Base-by-base conservation (phyloP, 2,329 filamentous ascomycete species). In the Fusarium marasasianum region DNA sequence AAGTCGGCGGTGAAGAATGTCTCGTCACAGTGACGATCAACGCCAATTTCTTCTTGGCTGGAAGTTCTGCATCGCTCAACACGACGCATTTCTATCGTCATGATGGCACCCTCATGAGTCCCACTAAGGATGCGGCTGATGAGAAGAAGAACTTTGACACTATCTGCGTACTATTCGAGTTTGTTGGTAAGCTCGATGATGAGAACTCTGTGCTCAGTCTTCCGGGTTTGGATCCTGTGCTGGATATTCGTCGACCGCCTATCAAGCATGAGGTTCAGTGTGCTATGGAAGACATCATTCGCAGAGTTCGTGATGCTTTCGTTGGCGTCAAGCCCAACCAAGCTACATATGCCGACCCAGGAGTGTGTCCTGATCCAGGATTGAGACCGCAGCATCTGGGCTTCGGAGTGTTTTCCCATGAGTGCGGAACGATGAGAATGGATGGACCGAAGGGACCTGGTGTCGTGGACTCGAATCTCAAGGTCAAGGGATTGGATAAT, bases 371-470 rank as follows among this genome's bases (percentile, higher is more conserved):
- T 1, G 64, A 74, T 17, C 64, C 68, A 1, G 71, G 64, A 4
- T 8, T 74, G 0, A 29, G 72, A 1, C 71, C 72, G 0, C 72
- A 75, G 22, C 72, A 75, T 31, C 2, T 75, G 22, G 72, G 72
- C 0, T 75, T 75, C 1, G 72, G 72, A 0, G 72, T 75, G 1
- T 75, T 75, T 12, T 74, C 71, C 4, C 71, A 75, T 10, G 72
- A 75, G 14, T 63, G 72, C 2, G 72, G 72, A 31, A 75, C 72
- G 0, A 75, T 75, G 72, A 51, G 72, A 9, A 75, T 75, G 72
- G 72, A 70, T 26, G 63, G 69, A 0, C 71, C 71, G 0, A 51
- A 58, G 0, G 47, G 62, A 0, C 2, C 38, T 8, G 72, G 72
- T 0, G 72, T 74, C 1, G 72, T 75, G 0, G 69, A 75, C 17